Evolutionary conservation across 1,284 basidiomycete species (phyloP).

Genomic region (Peniophora sp.): DNA sequence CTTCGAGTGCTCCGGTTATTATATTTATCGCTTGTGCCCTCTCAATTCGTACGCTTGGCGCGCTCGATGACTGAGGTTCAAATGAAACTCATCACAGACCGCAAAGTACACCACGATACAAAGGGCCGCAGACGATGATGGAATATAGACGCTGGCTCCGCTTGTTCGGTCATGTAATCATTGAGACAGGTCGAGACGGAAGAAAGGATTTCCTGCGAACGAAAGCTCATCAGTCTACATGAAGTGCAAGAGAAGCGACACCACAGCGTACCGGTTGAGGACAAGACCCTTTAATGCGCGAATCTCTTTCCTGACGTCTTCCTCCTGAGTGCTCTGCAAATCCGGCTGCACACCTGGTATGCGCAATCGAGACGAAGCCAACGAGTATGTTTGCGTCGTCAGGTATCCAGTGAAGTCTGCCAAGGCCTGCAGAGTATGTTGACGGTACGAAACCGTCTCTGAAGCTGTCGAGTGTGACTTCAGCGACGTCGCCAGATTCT

Average conservation of each 20-base stretch:
- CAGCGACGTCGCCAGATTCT: conserved; percentile 16
- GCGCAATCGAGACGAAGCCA: conserved; percentile 15
- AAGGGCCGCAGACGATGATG: too few relatives aligned
- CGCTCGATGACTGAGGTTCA: too few relatives aligned
- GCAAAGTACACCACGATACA: too few relatives aligned
- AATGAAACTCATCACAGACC: too few relatives aligned
- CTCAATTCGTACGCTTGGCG: too few relatives aligned
- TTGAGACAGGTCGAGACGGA: conserved; percentile 15
- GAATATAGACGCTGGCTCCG: too few relatives aligned
- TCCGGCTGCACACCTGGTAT: conserved; percentile 14
- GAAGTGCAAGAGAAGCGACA: background rate
- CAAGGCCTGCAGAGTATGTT: conserved; percentile 49
- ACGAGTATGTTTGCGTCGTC: conserved; percentile 50
- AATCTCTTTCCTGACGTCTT: conserved; percentile 57
- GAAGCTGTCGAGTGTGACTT: conserved; percentile 39
- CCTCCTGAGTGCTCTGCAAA: conserved; percentile 37
- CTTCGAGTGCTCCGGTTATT: too few relatives aligned
- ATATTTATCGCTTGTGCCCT: too few relatives aligned
- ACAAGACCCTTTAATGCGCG: conserved; percentile 60
- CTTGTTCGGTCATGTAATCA: too few relatives aligned
- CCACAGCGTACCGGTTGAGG: conserved; percentile 43
- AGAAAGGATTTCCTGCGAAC: conserved; percentile 40
- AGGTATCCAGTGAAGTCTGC: conserved; percentile 63
- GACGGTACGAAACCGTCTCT: conserved; percentile 28
- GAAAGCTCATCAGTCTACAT: conserved; percentile 1